A percentile compares a stretch with the other conserved stretches of the same genome.
Evolutionary conservation across 495 filamentous ascomycete genomes (phyloP).

Genomic region (Aspergillus campestris): DNA sequence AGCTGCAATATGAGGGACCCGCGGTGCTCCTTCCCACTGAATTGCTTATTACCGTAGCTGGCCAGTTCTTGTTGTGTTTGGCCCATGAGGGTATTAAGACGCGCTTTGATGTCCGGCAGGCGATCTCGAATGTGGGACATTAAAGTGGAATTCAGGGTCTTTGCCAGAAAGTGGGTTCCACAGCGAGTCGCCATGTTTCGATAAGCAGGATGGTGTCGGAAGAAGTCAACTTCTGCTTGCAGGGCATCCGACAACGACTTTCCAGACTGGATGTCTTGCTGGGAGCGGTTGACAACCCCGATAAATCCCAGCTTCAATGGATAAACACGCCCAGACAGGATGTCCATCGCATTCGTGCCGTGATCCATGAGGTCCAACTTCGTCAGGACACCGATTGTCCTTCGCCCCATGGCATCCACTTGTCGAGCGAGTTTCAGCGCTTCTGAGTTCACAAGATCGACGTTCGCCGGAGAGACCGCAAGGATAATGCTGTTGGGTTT

Average conservation of each 20-base stretch:
- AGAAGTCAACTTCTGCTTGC: slow-evolving; percentile 87
- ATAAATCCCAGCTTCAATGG: slow-evolving; percentile 97
- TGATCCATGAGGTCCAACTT: slow-evolving; percentile 99
- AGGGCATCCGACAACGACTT: slow-evolving; percentile 86
- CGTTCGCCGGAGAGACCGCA: slow-evolving; percentile 95
- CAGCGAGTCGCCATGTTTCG: slow-evolving; percentile 91
- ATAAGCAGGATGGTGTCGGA: slow-evolving; percentile 94
- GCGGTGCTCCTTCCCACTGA: slow-evolving; percentile 93
- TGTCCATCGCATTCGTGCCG: slow-evolving; percentile 95
- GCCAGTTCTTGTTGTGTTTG: slow-evolving; percentile 98
- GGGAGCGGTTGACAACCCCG: slow-evolving; percentile 94
- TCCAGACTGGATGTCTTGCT: slow-evolving; percentile 95
- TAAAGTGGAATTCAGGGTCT: slow-evolving; percentile 86
- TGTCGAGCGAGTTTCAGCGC: slow-evolving; percentile 93
- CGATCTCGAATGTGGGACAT: slow-evolving; percentile 96
- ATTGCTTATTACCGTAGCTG: slow-evolving; percentile 96
- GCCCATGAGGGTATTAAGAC: slow-evolving; percentile 96
- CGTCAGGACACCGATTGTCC: slow-evolving; percentile 95
- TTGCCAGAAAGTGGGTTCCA: slow-evolving; percentile 91
- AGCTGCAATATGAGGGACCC: slow-evolving; percentile 91
- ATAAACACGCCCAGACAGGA: slow-evolving; percentile 92
- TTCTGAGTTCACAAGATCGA: slow-evolving; percentile 97
- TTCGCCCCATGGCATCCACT: slow-evolving; percentile 88
- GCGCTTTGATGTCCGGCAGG: slow-evolving; percentile 94
- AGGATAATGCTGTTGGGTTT: slow-evolving; percentile 98